Conservation (phyloP, 2,329 filamentous ascomycete species). For the Hypoxylon sp. region DNA sequence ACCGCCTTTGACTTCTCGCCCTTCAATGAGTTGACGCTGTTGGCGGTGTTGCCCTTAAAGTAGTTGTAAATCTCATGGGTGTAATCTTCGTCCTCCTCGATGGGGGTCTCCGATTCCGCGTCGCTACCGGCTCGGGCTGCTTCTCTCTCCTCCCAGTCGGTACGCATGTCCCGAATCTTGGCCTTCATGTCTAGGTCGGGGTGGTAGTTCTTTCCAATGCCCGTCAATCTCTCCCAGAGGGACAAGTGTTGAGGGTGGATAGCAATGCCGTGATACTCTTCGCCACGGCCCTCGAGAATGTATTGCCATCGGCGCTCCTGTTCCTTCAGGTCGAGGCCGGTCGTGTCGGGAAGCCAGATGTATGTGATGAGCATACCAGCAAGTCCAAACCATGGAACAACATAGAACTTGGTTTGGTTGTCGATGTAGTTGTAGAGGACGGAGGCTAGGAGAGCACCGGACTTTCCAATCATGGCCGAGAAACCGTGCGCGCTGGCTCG, state of each 20-base stretch:
- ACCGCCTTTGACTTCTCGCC: constrained; percentile 37
- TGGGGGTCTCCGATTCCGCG: constrained; percentile 46
- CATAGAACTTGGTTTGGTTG: constrained; percentile 83
- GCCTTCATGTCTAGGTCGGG: constrained; percentile 82
- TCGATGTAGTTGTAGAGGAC: constrained; percentile 96
- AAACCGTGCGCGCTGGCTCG: constrained; percentile 94
- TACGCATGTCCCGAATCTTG: constrained; percentile 83
- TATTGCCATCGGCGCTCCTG: constrained; percentile 94
- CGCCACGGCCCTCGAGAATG: constrained; percentile 77
- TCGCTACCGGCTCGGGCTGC: constrained; percentile 59
- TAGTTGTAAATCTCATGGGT: constrained; percentile 64
- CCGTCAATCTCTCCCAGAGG: constrained; percentile 83
- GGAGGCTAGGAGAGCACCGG: constrained; percentile 85
- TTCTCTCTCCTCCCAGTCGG: constrained; percentile 66
- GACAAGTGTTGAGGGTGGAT: constrained; percentile 90
- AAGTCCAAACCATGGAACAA: constrained; percentile 93
- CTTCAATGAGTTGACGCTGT: constrained; percentile 35
- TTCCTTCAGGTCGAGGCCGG: constrained; percentile 94
- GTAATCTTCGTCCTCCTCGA: constrained; percentile 60
- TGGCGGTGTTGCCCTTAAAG: constrained; percentile 50
- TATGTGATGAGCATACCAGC: constrained; percentile 83
- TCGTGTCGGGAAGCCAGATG: constrained; percentile 94
- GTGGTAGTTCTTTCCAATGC: constrained; percentile 83
- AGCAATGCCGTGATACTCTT: constrained; percentile 92
- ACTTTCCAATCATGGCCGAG: constrained; percentile 89